Conservation (phyloP, 331 rosid species). For the Saraca asoca region DNA sequence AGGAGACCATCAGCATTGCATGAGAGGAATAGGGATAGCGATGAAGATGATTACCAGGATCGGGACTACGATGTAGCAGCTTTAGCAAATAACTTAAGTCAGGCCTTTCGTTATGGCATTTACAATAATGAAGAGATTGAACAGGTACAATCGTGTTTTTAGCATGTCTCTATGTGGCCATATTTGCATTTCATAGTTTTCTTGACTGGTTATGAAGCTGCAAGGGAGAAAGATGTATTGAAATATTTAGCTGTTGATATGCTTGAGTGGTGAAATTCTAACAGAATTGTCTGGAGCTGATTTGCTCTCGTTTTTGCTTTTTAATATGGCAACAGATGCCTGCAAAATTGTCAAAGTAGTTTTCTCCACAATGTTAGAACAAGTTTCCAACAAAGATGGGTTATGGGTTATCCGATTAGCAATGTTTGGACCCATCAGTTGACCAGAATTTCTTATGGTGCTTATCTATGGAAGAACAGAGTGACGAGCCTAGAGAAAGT, state of each 20-base stretch:
- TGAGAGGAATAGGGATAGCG: slow-evolving; percentile 91
- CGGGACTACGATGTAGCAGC: slow-evolving; percentile 98
- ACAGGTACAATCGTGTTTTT: slow-evolving; percentile 55
- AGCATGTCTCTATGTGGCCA: slow-evolving; percentile 7
- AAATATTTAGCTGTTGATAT: neutral
- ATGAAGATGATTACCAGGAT: slow-evolving; percentile 95
- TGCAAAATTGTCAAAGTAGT: slow-evolving; percentile 10
- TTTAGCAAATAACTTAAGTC: slow-evolving; percentile 90
- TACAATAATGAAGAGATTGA: slow-evolving; percentile 84
- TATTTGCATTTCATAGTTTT: slow-evolving; percentile 20
- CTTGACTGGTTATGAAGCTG: neutral
- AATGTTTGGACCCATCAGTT: neutral
- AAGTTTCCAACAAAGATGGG: slow-evolving; percentile 8
- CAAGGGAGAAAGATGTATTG: neutral
- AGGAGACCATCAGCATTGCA: slow-evolving; percentile 96
- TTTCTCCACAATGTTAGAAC: slow-evolving; percentile 21
- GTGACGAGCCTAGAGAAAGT: neutral
- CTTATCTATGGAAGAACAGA: no score
- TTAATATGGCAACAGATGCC: neutral
- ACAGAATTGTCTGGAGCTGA: slow-evolving; percentile 4
- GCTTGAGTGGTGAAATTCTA: neutral
- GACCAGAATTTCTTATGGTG: neutral
- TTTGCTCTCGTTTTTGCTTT: neutral
- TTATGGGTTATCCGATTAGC: neutral
- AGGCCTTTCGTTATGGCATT: slow-evolving; percentile 94